Evolutionary conservation across 345 rosid genomes (phyloP).

Genomic region (Angophora floribunda): DNA sequence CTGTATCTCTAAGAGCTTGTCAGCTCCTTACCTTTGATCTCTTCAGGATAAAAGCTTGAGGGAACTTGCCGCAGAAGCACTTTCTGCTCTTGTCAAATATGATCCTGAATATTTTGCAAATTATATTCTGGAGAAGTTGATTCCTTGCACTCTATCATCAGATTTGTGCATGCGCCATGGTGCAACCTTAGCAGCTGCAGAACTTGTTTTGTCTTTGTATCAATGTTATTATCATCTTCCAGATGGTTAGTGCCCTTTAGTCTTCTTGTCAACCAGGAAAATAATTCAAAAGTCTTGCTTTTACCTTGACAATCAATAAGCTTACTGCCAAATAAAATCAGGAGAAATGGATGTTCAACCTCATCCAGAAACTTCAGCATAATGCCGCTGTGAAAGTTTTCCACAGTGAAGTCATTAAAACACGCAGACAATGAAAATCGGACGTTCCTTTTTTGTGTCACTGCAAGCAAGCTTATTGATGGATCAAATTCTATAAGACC

Average conservation of each 20-base stretch:
- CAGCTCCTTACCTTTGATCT: not conserved
- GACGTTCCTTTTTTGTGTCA: not conserved
- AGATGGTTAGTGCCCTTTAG: conserved; percentile 43
- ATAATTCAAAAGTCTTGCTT: not conserved
- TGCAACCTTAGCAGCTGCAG: conserved; percentile 83
- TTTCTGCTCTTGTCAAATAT: conserved; percentile 83
- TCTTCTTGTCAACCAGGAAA: not conserved
- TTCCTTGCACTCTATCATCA: conserved; percentile 78
- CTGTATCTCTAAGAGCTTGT: not conserved
- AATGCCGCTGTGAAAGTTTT: not conserved
- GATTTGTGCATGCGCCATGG: conserved; percentile 95
- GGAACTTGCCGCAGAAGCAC: conserved; percentile 84
- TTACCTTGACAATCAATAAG: not conserved
- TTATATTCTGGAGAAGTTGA: conserved; percentile 58
- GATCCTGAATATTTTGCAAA: conserved; percentile 60
- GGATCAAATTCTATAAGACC: not conserved
- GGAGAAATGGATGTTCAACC: not conserved
- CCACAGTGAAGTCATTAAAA: not conserved
- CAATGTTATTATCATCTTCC: conserved; percentile 43
- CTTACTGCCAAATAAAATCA: not conserved
- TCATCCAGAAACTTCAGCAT: not conserved
- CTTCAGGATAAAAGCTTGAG: conserved; percentile 87
- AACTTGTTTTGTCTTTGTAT: conserved; percentile 70
- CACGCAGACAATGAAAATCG: not conserved
- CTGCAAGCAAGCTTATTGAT: not conserved